Evolutionary conservation across 2,329 filamentous ascomycete species (phyloP).

Genomic region (Aspergillus sp.): DNA sequence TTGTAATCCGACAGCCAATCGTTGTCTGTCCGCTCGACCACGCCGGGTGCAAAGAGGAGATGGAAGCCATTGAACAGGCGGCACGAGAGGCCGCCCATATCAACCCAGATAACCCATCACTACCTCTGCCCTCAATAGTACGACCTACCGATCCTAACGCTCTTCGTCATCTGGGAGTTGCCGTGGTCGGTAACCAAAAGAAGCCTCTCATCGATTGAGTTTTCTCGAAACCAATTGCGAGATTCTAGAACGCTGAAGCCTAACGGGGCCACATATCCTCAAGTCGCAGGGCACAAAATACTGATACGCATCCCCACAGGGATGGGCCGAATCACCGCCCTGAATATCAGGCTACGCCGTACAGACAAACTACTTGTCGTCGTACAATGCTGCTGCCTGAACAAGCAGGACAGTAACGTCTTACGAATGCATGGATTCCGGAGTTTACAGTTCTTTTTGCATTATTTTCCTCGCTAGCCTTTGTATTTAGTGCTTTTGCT

Average conservation of each 20-base stretch:
- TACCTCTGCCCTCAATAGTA: conserved; percentile 85
- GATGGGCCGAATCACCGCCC: background rate
- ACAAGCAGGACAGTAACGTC: conserved; percentile 30
- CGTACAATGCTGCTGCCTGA: conserved; percentile 12
- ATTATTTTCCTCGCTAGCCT: conserved; percentile 29
- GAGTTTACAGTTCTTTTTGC: conserved; percentile 37
- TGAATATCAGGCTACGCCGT: conserved; percentile 7
- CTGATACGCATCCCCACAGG: background rate
- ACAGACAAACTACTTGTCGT: conserved; percentile 5
- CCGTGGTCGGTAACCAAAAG: conserved; percentile 64
- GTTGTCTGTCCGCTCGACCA: conserved; percentile 96
- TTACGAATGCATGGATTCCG: conserved; percentile 43
- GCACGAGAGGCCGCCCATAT: conserved; percentile 90
- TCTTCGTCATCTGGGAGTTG: conserved; percentile 63
- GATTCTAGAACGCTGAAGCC: too few species aligned
- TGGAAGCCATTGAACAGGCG: conserved; percentile 96
- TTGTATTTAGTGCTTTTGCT: conserved; percentile 27
- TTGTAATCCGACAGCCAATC: conserved; percentile 85
- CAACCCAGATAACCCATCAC: conserved; percentile 86
- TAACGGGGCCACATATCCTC: background rate
- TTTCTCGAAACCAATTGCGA: background rate
- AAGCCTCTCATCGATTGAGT: conserved; percentile 69
- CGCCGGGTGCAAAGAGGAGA: conserved; percentile 94
- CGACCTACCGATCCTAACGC: conserved; percentile 73
- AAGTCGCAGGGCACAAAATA: background rate